Base-by-base conservation (phyloP, 345 rosid species). In the Adansonia digitata region DNA sequence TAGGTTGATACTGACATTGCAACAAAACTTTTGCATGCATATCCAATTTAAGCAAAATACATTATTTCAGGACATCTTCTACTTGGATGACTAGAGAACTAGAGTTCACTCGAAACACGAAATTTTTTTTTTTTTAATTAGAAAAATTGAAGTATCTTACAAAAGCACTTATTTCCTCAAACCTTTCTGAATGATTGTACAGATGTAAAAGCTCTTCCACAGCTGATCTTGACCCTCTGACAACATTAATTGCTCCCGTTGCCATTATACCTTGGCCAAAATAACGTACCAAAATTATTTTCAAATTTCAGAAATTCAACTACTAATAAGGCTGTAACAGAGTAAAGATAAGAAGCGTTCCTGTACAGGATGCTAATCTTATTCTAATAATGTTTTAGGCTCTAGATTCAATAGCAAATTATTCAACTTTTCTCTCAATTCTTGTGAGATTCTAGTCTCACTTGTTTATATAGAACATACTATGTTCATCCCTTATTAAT, bases 121-220 rank as follows among this genome's bases (percentile, higher is more conserved):
- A 43, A 43, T 13, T 14, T 42, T 8, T n/a, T 13, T 27, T 8
- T 15, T 39, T 35, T 8, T 56, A 10, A 22, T 10, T 22, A 57
- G 8, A 56, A 57, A 26, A 5, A 22, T 42, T 1, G 43, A 46
- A 26, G 56, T 27, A 68, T 46, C 15, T 46, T 46, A 68, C 7
- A 46, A 46, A 27, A 68, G 40, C 24, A 27, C 5, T 68, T 45
- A 45, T 67, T 65, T 62, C 9, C 29, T 51, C 52, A 59, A 76
- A 94, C 98, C 98, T 92, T 75, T 94, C 98, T n/a, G 98, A 94
- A 78, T 91, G 98, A 77, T 37, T 72, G 83, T 94, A 94, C 86
- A 94, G 89, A 39, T 89, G 92, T 78, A 94, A 80, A 74, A 94
- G 86, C 84, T 94, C 98, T 77, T 91, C 93, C 45, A 84, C 86